Percentiles rank a stretch among this genome's conserved stretches.
Conservation (phyloP, 2,329 filamentous ascomycete species). For the Pseudocercospora vitis region DNA sequence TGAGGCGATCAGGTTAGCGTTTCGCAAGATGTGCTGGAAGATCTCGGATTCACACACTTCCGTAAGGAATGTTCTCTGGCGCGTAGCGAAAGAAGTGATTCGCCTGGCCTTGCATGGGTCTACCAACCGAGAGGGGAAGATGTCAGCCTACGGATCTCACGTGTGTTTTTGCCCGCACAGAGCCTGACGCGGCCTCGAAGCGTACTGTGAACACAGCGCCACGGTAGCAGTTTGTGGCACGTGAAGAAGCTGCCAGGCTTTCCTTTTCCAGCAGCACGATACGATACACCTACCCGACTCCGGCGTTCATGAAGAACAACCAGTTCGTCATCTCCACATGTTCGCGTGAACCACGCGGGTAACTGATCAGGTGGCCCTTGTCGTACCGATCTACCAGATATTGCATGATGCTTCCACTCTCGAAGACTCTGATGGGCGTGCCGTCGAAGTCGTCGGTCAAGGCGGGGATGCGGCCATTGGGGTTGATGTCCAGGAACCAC, state of each 20-base stretch:
- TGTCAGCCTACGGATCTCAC: no score
- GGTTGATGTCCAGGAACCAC: slow-evolving; percentile 90
- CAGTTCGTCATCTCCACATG: slow-evolving; percentile 72
- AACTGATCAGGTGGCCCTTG: slow-evolving; percentile 77
- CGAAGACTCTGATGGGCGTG: slow-evolving; percentile 72
- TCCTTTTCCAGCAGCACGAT: no score
- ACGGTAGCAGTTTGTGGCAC: no score
- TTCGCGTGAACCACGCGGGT: slow-evolving; percentile 69
- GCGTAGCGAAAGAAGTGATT: slow-evolving; percentile 85
- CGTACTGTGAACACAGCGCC: no score
- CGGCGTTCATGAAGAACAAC: slow-evolving; percentile 69
- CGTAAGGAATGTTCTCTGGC: slow-evolving; percentile 78
- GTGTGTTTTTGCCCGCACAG: no score
- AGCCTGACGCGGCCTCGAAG: no score
- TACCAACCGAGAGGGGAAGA: no score
- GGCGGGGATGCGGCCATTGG: slow-evolving; percentile 84
- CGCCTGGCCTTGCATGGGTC: slow-evolving; percentile 54
- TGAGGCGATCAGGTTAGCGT: not conserved
- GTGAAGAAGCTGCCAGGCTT: no score
- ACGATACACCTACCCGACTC: slow-evolving; percentile 44
- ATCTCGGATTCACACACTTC: slow-evolving; percentile 33
- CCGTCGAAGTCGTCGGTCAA: slow-evolving; percentile 80
- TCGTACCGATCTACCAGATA: slow-evolving; percentile 69
- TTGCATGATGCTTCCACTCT: slow-evolving; percentile 79
- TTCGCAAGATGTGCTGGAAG: not conserved